Conservation (phyloP, 805 yeast genomes). For the Yamadazyma paraphyllophila region DNA sequence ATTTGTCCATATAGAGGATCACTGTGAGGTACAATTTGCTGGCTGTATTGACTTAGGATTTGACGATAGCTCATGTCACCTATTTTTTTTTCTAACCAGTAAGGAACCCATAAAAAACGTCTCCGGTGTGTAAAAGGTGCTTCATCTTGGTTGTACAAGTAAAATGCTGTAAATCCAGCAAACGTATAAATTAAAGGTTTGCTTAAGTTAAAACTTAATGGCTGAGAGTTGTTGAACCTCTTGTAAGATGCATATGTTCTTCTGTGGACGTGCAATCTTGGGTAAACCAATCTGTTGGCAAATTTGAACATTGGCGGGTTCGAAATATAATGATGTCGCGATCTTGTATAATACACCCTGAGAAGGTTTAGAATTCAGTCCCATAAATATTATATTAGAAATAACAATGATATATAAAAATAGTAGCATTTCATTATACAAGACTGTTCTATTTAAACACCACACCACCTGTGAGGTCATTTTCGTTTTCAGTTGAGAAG, state of each 20-base stretch:
- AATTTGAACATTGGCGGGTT: too few relatives aligned
- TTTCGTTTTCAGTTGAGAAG: conserved; percentile 14
- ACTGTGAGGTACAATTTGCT: conserved; percentile 54
- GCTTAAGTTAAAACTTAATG: conserved; percentile 13
- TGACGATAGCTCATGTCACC: conserved; percentile 67
- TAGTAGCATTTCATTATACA: background rate
- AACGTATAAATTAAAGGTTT: conserved; percentile 33
- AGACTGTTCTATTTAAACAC: conserved; percentile 11
- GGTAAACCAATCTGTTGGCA: too few relatives aligned
- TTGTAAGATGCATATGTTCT: conserved; percentile 13
- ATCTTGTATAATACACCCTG: too few relatives aligned
- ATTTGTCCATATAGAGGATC: conserved; percentile 63
- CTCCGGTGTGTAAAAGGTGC: conserved; percentile 79
- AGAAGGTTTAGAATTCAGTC: too few relatives aligned
- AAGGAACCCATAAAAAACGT: conserved; percentile 71
- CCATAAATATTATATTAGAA: too few relatives aligned
- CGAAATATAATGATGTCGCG: too few relatives aligned
- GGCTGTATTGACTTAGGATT: conserved; percentile 52
- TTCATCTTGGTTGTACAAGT: conserved; percentile 52
- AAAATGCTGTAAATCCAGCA: conserved; percentile 23
- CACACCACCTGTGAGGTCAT: conserved; percentile 12
- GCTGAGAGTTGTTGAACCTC: conserved; percentile 21
- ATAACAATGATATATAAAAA: too few relatives aligned
- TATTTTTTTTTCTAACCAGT: conserved; percentile 56
- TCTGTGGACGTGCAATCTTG: background rate